phyloP scores from a whole-genome alignment of 2,329 filamentous ascomycete genomes.

The Microsporum ferrugineum region DNA sequence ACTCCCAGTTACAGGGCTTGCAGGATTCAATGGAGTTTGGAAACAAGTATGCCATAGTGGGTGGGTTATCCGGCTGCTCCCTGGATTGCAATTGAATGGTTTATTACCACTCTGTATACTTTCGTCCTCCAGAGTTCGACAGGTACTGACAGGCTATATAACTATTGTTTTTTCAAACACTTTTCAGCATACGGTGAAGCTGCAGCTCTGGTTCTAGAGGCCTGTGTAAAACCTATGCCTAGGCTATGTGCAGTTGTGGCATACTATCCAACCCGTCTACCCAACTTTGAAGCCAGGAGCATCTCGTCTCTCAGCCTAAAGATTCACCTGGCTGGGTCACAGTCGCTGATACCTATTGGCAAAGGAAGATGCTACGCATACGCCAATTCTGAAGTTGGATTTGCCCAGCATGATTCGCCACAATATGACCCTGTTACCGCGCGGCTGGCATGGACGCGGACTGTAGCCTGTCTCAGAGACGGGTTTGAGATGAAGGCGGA shows the following conservation, averaged over 20 bases:
- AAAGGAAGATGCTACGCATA: slow-evolving; percentile 43
- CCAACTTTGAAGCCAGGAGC: slow-evolving; percentile 34
- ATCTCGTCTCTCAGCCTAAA: slow-evolving; percentile 26
- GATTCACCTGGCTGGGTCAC: slow-evolving; percentile 46
- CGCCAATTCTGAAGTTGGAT: slow-evolving; percentile 48
- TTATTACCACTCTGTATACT: not conserved
- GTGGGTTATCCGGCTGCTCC: slow-evolving; percentile 27
- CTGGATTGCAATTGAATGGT: not conserved
- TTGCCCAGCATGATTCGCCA: slow-evolving; percentile 59
- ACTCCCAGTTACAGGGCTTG: slow-evolving; percentile 40
- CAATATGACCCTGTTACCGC: slow-evolving; percentile 55
- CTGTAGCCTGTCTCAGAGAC: slow-evolving; percentile 46
- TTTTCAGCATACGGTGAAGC: slow-evolving; percentile 49
- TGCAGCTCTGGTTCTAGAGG: slow-evolving; percentile 48
- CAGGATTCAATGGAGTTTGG: slow-evolving; percentile 45
- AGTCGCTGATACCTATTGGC: slow-evolving; percentile 25
- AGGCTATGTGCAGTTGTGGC: slow-evolving; percentile 49
- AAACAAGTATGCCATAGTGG: slow-evolving; percentile 53
- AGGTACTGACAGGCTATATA: not conserved
- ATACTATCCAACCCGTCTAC: slow-evolving; percentile 52
- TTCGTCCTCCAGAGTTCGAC: not conserved
- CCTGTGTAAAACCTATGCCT: slow-evolving; percentile 47
- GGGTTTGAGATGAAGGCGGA: slow-evolving; percentile 42
- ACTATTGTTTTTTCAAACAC: not conserved
- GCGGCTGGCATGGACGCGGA: slow-evolving; percentile 58